Evolutionary conservation across 1,284 basidiomycete genomes (phyloP), one percentile per base, ranked within the genome.

Genomic region (Calocybe gambosa): DNA sequence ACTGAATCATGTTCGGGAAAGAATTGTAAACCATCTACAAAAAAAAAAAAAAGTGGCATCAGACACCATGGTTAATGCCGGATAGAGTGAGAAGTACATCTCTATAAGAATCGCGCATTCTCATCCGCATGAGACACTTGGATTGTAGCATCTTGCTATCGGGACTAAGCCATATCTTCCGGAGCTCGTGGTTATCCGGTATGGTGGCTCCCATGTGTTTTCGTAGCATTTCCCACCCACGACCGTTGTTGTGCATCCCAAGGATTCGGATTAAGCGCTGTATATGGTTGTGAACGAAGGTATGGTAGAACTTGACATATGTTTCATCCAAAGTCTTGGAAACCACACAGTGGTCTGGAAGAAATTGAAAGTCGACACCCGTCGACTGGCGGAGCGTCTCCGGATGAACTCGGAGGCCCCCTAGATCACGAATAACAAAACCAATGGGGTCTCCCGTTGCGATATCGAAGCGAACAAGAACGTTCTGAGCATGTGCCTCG

Each of bases 401-500:
- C 2, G 72, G 70, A 51, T 78, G 72, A 28, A 78, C 67, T 2
- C 75, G 69, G 46, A 78, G 61, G 3, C 75, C 75, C 5, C 74
- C 75, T 13, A 77, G 65, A 52, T 78, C 75, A 29, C 75, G 73
- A 42, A 75, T 54, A 28, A 77, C 66, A 55, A 78, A 76, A 13
- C 75, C 75, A 10, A 62, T 58, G 5, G 70, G 59, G 37, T 65
- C 62, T 19, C 67, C 64, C 1, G 71, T 71, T 5, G 55, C 43
- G 3, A 57, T 50, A 45, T 75, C 64, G 46, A 75, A 67, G n/a
- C 75, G 72, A 31, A 67, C 63, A 2, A 76, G 66, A 9, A 71
- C 64, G 52, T 78, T 78, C 49, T 78, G 75, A 1, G 74, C 72
- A 55, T 78, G 75, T 15, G 75, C 75, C 59, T 78, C 75, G 42